These are phyloP conservation scores for Schwanniomyces polymorphus DNA, from an alignment of 805 yeast species.

Conservation along the genomic window DNA sequence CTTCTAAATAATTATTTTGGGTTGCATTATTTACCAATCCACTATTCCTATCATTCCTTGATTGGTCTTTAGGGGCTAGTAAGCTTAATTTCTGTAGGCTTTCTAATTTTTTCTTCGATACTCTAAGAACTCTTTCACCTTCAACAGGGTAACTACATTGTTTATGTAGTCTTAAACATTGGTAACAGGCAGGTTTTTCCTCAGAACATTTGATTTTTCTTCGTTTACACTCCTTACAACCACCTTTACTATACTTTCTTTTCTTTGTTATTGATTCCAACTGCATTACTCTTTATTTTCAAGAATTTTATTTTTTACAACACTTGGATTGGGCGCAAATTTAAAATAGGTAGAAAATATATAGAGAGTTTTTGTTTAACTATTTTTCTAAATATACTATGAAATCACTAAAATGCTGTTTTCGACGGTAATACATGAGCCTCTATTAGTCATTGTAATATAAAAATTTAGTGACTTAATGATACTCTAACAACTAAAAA, in stretches of 20 bases:
- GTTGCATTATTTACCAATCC: not conserved
- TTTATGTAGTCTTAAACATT: conserved; percentile 29
- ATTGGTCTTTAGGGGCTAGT: conserved; percentile 1
- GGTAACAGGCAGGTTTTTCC: conserved; percentile 32
- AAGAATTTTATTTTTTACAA: too few relatives aligned
- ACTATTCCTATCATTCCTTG: not conserved
- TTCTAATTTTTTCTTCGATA: conserved; percentile 11
- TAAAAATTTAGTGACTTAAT: too few relatives aligned
- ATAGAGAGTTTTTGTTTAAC: too few relatives aligned
- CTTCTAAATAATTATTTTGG: not conserved
- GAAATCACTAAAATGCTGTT: too few relatives aligned
- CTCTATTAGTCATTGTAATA: too few relatives aligned
- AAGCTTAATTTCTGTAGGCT: not conserved
- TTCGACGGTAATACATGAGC: too few relatives aligned
- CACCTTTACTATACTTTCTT: conserved; percentile 29
- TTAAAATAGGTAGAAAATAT: too few relatives aligned
- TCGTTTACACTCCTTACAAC: conserved; percentile 44
- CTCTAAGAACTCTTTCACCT: conserved; percentile 27
- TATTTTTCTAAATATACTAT: too few relatives aligned
- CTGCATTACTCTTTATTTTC: not conserved
- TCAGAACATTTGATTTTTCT: conserved; percentile 45
- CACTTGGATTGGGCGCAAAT: too few relatives aligned
- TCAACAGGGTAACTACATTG: conserved; percentile 25
- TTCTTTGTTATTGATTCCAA: not conserved
- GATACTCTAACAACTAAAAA: too few relatives aligned